Conservation (phyloP, 345 rosid genomes). For the Dipteronia dyeriana region DNA sequence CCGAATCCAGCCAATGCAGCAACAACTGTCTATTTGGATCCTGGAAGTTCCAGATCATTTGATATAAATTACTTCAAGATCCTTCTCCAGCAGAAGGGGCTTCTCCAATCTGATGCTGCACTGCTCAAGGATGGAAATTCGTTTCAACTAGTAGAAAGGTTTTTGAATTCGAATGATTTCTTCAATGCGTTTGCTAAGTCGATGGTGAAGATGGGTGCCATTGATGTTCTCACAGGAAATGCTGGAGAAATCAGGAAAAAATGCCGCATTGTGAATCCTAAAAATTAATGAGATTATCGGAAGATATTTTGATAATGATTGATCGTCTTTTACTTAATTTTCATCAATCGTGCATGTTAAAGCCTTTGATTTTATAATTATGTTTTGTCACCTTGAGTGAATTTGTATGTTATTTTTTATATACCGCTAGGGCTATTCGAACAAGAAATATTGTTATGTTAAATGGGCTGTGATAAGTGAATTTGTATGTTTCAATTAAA, state of each 20-base stretch:
- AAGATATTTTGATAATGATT: too few relatives aligned
- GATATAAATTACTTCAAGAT: conserved; percentile 48
- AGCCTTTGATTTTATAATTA: too few relatives aligned
- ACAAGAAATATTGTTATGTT: too few relatives aligned
- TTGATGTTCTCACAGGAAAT: conserved; percentile 37
- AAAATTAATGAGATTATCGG: too few relatives aligned
- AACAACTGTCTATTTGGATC: conserved; percentile 43
- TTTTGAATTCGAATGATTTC: conserved; percentile 24
- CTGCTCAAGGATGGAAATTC: conserved; percentile 40
- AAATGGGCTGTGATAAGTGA: too few relatives aligned
- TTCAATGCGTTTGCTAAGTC: conserved; percentile 46
- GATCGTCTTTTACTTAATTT: too few relatives aligned
- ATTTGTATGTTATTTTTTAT: too few relatives aligned
- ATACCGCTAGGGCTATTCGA: too few relatives aligned
- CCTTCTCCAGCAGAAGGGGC: conserved; percentile 38
- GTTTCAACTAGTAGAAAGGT: too few relatives aligned
- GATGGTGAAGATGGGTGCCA: conserved; percentile 54
- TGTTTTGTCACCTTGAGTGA: too few relatives aligned
- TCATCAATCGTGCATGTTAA: too few relatives aligned
- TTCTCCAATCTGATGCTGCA: conserved; percentile 56
- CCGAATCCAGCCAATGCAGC: conserved; percentile 33
- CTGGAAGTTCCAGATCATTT: conserved; percentile 28
- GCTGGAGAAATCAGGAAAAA: conserved; percentile 58
- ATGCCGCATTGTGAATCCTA: conserved; percentile 38
- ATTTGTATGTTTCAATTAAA: too few relatives aligned